These are phyloP conservation scores for Rosellinia necatrix DNA, from an alignment of 2,329 filamentous ascomycete genomes.

Conservation along the genomic window DNA sequence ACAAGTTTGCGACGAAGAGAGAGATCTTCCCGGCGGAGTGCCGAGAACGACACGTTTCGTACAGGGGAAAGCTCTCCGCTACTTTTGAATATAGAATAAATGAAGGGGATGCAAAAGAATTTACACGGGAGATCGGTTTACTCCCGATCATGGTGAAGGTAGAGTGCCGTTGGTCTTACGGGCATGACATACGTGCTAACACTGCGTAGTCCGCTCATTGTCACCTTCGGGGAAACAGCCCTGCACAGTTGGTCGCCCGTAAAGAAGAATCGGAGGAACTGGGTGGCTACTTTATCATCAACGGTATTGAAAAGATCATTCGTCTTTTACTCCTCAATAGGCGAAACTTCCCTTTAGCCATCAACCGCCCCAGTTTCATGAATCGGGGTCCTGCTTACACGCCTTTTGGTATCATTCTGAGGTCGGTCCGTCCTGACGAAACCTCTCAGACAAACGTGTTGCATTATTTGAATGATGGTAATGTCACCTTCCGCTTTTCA, in stretches of 20 bases:
- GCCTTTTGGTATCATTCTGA: slow-evolving; percentile 85
- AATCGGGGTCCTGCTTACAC: slow-evolving; percentile 88
- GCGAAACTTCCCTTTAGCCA: slow-evolving; percentile 94
- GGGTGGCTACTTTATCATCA: slow-evolving; percentile 96
- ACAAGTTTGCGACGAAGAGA: slow-evolving; percentile 79
- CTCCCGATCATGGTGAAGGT: slow-evolving; percentile 94
- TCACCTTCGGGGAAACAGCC: slow-evolving; percentile 84
- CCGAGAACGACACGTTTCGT: slow-evolving; percentile 89
- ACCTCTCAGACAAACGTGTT: slow-evolving; percentile 97
- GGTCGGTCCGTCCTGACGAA: slow-evolving; percentile 94
- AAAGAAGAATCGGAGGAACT: slow-evolving; percentile 97
- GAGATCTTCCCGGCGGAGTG: slow-evolving; percentile 92
- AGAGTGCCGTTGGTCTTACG: slow-evolving; percentile 36
- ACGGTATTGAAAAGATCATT: slow-evolving; percentile 96
- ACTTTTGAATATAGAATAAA: slow-evolving; percentile 87
- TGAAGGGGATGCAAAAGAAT: slow-evolving; percentile 80
- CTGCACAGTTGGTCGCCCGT: slow-evolving; percentile 77
- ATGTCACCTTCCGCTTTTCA: slow-evolving; percentile 95
- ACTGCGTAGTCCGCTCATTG: slow-evolving; percentile 76
- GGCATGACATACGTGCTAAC: slow-evolving; percentile 16
- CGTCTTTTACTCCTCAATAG: slow-evolving; percentile 88
- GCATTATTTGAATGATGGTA: slow-evolving; percentile 94
- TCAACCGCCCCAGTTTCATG: slow-evolving; percentile 85
- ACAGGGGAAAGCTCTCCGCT: slow-evolving; percentile 83
- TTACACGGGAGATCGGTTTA: slow-evolving; percentile 82